Conservation (phyloP, 2,329 filamentous ascomycete species). For the Fusarium robinianum region DNA sequence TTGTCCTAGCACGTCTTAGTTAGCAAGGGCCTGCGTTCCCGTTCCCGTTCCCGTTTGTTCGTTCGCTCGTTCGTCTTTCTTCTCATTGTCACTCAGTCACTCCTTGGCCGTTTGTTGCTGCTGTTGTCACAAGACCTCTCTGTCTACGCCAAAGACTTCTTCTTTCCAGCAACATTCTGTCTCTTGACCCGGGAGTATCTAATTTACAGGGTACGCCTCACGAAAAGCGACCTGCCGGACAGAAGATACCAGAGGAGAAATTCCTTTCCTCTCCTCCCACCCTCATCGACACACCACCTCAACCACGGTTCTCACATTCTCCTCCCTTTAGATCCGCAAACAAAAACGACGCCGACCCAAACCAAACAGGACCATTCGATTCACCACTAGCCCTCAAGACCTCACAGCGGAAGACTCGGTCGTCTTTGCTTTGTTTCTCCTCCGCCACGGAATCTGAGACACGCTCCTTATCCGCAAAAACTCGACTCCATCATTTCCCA, state of each 20-base stretch:
- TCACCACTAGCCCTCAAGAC: conserved; percentile 16
- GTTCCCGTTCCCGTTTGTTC: too few species aligned
- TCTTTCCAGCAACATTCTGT: too few species aligned
- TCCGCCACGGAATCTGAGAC: conserved; percentile 33
- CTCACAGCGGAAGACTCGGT: conserved; percentile 20
- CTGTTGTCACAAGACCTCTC: conserved; percentile 1
- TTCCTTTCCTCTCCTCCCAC: conserved; percentile 8
- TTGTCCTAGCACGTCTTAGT: conserved; percentile 25
- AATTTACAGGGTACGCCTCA: too few species aligned
- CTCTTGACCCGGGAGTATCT: too few species aligned
- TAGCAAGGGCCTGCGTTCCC: conserved; percentile 17
- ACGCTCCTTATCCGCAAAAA: conserved; percentile 27
- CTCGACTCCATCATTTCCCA: conserved; percentile 29
- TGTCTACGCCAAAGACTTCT: too few species aligned
- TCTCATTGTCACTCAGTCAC: conserved; percentile 24
- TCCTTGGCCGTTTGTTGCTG: conserved; percentile 20
- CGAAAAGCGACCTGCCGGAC: too few species aligned
- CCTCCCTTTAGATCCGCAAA: conserved; percentile 35
- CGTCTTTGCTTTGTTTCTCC: conserved; percentile 29
- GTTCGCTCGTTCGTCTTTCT: conserved; percentile 20
- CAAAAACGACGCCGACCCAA: conserved; percentile 14
- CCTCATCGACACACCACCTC: conserved; percentile 16
- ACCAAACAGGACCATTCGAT: conserved; percentile 16
- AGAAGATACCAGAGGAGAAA: conserved; percentile 19
- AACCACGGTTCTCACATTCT: too few species aligned